phyloP scores from a whole-genome alignment of 345 rosid species.

The Balakata baccata region DNA sequence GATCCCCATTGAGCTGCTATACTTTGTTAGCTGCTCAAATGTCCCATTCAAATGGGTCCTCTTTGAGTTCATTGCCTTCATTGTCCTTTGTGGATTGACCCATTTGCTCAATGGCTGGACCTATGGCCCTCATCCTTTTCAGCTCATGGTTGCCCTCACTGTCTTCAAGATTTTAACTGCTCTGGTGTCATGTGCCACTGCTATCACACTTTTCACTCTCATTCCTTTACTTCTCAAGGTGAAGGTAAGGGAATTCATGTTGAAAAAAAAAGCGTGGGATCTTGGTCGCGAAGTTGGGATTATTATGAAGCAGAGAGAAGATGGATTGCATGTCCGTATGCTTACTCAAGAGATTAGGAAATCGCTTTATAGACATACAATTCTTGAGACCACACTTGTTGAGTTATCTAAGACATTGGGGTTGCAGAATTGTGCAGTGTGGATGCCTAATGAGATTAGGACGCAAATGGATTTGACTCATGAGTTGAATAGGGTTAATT shows the following conservation, averaged over 20 bases:
- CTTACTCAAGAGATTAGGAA: conserved; percentile 95
- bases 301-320: conserved; percentile 81
- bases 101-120: conserved; percentile 96
- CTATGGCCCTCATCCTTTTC: conserved; percentile 74
- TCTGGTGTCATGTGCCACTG: conserved; percentile 90
- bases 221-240: conserved; percentile 90
- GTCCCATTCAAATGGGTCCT: conserved; percentile 98
- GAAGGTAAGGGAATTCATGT: conserved; percentile 86
- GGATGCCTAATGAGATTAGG: conserved; percentile 77
- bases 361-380: conserved; percentile 77
- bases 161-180: conserved; percentile 92
- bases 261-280: conserved; percentile 87
- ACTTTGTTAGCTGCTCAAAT: conserved; percentile 92
- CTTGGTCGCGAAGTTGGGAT: conserved; percentile 91
- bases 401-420: conserved; percentile 85
- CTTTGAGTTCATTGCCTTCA: conserved; percentile 87
- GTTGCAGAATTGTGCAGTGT: conserved; percentile 85
- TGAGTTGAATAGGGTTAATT: conserved; percentile 50
- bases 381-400: conserved; percentile 80
- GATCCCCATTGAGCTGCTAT: conserved; percentile 85
- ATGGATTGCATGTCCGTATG: conserved; percentile 82
- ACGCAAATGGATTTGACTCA: conserved; percentile 73
- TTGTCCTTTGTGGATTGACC: conserved; percentile 95
- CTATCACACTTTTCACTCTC: conserved; percentile 82
- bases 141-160: conserved; percentile 82